Evolutionary conservation across 768 basidiomycete genomes (phyloP).

Genomic region (Lactarius hengduanensis): DNA sequence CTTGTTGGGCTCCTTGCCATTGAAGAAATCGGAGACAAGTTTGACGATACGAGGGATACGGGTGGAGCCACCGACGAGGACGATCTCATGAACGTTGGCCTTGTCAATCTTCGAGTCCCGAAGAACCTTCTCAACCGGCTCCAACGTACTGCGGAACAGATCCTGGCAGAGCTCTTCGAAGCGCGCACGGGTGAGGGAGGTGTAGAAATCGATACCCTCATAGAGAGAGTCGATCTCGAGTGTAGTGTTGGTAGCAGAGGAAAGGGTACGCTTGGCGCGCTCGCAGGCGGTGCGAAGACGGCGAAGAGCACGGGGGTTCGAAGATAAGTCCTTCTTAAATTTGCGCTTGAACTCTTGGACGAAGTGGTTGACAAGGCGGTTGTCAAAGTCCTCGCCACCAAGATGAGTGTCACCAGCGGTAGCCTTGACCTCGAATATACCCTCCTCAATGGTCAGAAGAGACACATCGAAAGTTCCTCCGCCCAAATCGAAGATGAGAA

Average conservation of each 20-base stretch:
- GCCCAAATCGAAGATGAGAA: conserved; percentile 97
- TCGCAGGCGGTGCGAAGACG: conserved; percentile 98
- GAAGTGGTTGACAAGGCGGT: conserved; percentile 96
- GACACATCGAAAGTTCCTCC: conserved; percentile 99
- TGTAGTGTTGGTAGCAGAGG: conserved; percentile 93
- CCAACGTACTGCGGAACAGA: conserved; percentile 90
- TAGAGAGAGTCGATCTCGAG: conserved; percentile 98
- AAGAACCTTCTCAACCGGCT: conserved; percentile 97
- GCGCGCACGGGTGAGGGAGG: conserved; percentile 94
- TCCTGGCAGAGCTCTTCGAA: conserved; percentile 97
- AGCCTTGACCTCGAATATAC: conserved; percentile 98
- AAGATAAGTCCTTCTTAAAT: conserved; percentile 93
- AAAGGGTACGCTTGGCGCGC: conserved; percentile 97
- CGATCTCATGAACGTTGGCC: conserved; percentile 92
- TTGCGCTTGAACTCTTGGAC: conserved; percentile 97
- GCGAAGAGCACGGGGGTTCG: conserved; percentile 93
- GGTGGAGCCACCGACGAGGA: conserved; percentile 96
- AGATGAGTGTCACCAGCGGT: conserved; percentile 98
- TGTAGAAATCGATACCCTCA: conserved; percentile 98
- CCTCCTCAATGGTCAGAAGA: conserved; percentile 93
- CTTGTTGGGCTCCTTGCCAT: conserved; percentile 98
- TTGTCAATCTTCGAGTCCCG: conserved; percentile 99
- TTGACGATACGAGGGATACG: conserved; percentile 98
- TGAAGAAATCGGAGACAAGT: conserved; percentile 98
- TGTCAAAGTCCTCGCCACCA: conserved; percentile 98